Evolutionary conservation across 495 filamentous ascomycete species (phyloP), one percentile per base, ranked within the genome.

Genomic region (Aspergillus steynii): DNA sequence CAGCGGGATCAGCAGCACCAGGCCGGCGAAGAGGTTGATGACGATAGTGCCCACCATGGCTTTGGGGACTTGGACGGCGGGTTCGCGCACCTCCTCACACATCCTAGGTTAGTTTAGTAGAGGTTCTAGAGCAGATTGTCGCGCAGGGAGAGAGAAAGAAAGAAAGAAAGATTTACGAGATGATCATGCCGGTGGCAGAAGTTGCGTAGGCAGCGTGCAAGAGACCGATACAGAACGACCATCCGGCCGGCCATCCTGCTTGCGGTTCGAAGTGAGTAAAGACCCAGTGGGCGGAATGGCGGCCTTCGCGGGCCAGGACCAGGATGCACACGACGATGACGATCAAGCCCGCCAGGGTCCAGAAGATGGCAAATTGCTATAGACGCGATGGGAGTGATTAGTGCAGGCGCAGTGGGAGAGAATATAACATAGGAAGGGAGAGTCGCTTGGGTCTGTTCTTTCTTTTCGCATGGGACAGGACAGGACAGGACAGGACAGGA

Each of bases 1-100:
- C 2, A 87, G 71, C 9, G 80, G 77, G 15, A 81, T 70, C 49
- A 88, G 72, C 62, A 88, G 88, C 57, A 86, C 65, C 54, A 90
- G 82, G 2, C 86, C 86, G 1, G 86, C 87, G 42, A 78, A 69
- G 55, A 81, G 75, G 15, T 86, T 86, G 49, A 88, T 87, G 10
- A 75, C 75, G 29, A 89, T 86, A 48, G 81, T 83, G 26, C 75
- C 76, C 29, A 89, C 75, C 80, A 89, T 88, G 53, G 86, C 84
- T 46, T 80, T 81, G 7, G 86, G 86, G 1, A 82, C 87, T 67
- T 83, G 81, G 6, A 82, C 66, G n/a, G 82, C 69, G 4, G 88
- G 82, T 26, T 87, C 76, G 7, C 84, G 86, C 31, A 90, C 87
- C 69, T 90, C 87, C 66, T 70, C 68, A 26, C 77, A 79, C 83